These are phyloP conservation scores for Cytospora mali DNA, from an alignment of 2,329 filamentous ascomycete species.

Conservation along the genomic window DNA sequence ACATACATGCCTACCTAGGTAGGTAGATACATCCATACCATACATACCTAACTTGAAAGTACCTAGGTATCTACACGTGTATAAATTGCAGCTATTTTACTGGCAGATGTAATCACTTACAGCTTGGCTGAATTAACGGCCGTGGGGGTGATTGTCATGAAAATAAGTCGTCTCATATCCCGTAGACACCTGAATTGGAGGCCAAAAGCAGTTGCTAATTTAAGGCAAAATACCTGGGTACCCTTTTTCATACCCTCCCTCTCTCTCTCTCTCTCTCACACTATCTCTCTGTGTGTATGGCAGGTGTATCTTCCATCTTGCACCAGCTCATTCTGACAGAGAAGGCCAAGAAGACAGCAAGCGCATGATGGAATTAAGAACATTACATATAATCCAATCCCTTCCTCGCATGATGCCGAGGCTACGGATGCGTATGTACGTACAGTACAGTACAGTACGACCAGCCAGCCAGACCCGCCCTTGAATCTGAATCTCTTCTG, in stretches of 20 bases:
- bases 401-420: background rate
- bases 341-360: background rate
- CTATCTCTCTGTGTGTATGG: no score
- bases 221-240: no score
- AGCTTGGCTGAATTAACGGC: background rate
- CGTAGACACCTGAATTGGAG: background rate
- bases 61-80: background rate
- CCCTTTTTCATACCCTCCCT: background rate
- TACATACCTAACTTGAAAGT: no score
- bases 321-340: background rate
- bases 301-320: no score
- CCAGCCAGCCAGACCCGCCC: background rate
- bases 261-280: background rate
- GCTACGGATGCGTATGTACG: background rate
- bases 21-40: no score
- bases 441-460: no score
- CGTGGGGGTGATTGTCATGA: background rate
- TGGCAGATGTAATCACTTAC: background rate
- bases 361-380: no score
- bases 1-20: no score
- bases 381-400: background rate
- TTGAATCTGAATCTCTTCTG: background rate
- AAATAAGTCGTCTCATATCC: background rate
- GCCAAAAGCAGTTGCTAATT: background rate
- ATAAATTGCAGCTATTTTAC: background rate